Evolutionary conservation across 306 rosid species (phyloP).

Genomic region (Glycine tomentella): DNA sequence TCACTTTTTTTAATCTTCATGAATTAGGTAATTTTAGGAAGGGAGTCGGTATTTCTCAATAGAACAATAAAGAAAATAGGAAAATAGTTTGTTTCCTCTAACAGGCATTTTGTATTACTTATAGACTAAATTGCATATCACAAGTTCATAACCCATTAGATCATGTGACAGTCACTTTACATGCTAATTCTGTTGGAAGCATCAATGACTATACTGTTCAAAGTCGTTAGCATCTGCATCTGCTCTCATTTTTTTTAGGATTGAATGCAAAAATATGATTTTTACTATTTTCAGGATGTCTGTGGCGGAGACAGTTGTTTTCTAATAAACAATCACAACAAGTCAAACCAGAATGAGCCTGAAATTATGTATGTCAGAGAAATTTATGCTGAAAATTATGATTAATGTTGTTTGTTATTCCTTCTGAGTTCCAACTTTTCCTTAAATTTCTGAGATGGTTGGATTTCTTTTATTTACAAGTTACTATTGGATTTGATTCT

Average conservation of each 20-base stretch:
- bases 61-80: background rate
- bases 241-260: conserved; percentile 37
- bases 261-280: conserved; percentile 26
- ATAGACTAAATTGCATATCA: conserved; percentile 4
- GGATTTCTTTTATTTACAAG: conserved; percentile 12
- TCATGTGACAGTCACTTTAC: conserved; percentile 21
- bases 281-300: conserved; percentile 64
- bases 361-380: conserved; percentile 68
- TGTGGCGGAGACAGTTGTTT: conserved; percentile 89
- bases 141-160: conserved; percentile 8
- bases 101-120: conserved; percentile 27
- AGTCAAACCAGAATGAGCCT: conserved; percentile 63
- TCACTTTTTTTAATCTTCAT: too few species aligned
- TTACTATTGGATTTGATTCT: conserved; percentile 2
- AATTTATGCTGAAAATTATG: conserved; percentile 27
- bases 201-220: background rate
- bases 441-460: conserved; percentile 16
- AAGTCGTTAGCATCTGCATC: conserved; percentile 14
- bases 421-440: background rate
- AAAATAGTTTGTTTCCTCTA: background rate
- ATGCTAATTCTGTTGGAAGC: conserved; percentile 37
- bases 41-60: too few species aligned
- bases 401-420: conserved; percentile 22
- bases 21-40: too few species aligned
- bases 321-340: conserved; percentile 62